These are phyloP conservation scores for Cryptosporidium sp. DNA, from an alignment of 169 alveolate genomes.

Conservation along the genomic window DNA sequence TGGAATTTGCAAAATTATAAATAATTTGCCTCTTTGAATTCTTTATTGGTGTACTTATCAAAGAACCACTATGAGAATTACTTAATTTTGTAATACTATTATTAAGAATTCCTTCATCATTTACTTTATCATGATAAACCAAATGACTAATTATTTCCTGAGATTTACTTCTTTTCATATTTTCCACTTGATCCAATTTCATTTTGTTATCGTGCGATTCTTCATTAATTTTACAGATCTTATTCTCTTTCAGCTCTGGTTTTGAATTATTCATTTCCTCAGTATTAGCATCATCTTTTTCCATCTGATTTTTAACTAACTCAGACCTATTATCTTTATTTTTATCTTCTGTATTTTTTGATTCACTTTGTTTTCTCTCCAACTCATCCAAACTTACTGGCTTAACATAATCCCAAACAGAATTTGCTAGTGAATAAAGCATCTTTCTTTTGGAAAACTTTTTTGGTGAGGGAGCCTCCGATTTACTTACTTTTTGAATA, in stretches of 20 bases:
- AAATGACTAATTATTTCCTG: not conserved
- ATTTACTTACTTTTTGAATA: not conserved
- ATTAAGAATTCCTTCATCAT: not conserved
- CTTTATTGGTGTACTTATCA: slow-evolving; percentile 3
- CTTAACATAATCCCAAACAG: slow-evolving; percentile 70
- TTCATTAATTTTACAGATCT: not conserved
- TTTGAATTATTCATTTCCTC: not conserved
- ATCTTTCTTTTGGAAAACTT: slow-evolving; percentile 39
- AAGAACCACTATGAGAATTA: slow-evolving; percentile 9
- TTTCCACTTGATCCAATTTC: not conserved
- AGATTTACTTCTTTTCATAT: slow-evolving; percentile 6
- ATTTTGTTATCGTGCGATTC: not conserved
- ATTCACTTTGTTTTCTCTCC: slow-evolving; percentile 19
- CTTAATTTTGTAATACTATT: not conserved
- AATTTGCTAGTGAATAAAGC: slow-evolving; percentile 49
- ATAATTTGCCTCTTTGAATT: slow-evolving; percentile 58
- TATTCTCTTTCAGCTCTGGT: not conserved
- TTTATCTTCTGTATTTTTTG: not conserved
- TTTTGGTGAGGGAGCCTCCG: slow-evolving; percentile 24
- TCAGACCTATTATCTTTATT: not conserved
- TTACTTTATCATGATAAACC: not conserved
- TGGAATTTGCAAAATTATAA: slow-evolving; percentile 58
- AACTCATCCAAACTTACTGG: slow-evolving; percentile 50
- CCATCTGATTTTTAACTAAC: not conserved
- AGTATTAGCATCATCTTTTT: not conserved